Evolutionary conservation across 495 filamentous ascomycete species (phyloP).

Genomic region (Penicillium malachiteum): DNA sequence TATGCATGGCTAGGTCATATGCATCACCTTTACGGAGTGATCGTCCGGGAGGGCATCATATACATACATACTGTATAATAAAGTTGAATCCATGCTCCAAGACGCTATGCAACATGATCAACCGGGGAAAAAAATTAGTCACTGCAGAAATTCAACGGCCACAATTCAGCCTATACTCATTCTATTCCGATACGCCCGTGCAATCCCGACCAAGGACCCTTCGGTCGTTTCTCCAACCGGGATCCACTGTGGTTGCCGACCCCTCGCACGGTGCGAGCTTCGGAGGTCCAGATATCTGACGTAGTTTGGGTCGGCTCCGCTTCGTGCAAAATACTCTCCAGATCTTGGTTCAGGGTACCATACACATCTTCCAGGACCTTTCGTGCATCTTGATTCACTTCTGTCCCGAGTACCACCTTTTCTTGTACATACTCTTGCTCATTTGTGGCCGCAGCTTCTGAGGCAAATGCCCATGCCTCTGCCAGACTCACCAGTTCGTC

Average conservation of each 20-base stretch:
- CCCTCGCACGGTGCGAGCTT: slow-evolving; percentile 28
- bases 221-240: slow-evolving; percentile 25
- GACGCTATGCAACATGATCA: too few relatives aligned
- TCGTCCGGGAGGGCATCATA: too few relatives aligned
- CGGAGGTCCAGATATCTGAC: slow-evolving; percentile 39
- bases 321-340: slow-evolving; percentile 25
- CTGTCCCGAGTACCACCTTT: slow-evolving; percentile 33
- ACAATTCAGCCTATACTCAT: slow-evolving; percentile 6
- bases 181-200: slow-evolving; percentile 37
- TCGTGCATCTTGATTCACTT: slow-evolving; percentile 32
- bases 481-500: slow-evolving; percentile 39
- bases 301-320: slow-evolving; percentile 14
- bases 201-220: slow-evolving; percentile 40
- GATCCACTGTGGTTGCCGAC: slow-evolving; percentile 20
- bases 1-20: too few relatives aligned
- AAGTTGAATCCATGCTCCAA: too few relatives aligned
- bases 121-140: too few relatives aligned
- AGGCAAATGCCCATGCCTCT: slow-evolving; percentile 52
- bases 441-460: slow-evolving; percentile 35
- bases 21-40: too few relatives aligned
- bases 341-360: slow-evolving; percentile 35
- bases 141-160: too few relatives aligned
- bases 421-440: slow-evolving; percentile 40
- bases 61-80: too few relatives aligned
- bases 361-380: slow-evolving; percentile 36